Evolutionary conservation across 768 basidiomycete species (phyloP).

Genomic region (Suillus discolor): DNA sequence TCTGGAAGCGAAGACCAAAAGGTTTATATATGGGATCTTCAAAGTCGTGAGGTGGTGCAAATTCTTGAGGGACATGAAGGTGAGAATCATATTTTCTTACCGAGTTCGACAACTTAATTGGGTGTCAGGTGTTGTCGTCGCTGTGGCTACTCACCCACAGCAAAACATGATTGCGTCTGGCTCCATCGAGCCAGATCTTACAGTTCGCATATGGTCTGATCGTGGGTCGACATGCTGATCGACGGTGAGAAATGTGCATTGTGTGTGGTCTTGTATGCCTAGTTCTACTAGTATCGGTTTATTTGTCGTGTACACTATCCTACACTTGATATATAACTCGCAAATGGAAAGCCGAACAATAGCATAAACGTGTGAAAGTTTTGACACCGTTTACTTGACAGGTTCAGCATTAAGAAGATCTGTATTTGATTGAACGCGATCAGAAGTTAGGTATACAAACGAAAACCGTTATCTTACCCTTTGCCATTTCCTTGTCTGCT

Average conservation of each 20-base stretch:
- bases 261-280: background rate
- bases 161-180: conserved; percentile 89
- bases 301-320: conserved; percentile 12
- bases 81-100: conserved; percentile 28
- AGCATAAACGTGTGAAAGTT: background rate
- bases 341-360: conserved; percentile 14
- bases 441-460: background rate
- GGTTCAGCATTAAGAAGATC: conserved; percentile 66
- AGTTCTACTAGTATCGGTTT: conserved; percentile 14
- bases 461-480: conserved; percentile 49
- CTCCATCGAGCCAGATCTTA: conserved; percentile 81
- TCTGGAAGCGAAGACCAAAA: conserved; percentile 91
- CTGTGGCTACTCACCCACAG: conserved; percentile 64
- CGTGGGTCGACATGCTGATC: conserved; percentile 22
- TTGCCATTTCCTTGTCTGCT: conserved; percentile 75
- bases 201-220: conserved; percentile 85
- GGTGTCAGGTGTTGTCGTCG: conserved; percentile 14
- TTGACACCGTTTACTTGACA: conserved; percentile 41
- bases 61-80: conserved; percentile 76
- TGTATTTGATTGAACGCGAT: conserved; percentile 21
- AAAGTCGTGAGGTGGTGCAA: conserved; percentile 84
- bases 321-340: conserved; percentile 6
- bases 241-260: conserved; percentile 7
- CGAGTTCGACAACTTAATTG: background rate
- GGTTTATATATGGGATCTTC: conserved; percentile 89